phyloP scores from a whole-genome alignment of 2,329 filamentous ascomycete genomes.

The Diplodia intermedia region DNA sequence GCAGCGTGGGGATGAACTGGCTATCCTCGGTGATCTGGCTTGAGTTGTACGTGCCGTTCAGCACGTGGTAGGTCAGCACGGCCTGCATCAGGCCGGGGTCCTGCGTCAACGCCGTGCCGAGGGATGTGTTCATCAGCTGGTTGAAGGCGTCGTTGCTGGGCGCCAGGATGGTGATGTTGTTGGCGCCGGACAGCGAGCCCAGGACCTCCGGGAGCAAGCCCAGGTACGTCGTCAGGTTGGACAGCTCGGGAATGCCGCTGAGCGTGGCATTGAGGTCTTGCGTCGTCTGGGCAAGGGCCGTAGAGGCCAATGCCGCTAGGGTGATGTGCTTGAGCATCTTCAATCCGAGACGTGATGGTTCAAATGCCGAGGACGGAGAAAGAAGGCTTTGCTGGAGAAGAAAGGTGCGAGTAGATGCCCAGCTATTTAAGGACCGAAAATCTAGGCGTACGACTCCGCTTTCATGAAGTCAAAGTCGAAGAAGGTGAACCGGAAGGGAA shows the following conservation, averaged over 20 bases:
- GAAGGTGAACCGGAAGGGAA: neutral
- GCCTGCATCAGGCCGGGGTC: conserved; percentile 50
- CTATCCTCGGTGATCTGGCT: conserved; percentile 46
- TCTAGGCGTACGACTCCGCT: conserved; percentile 13
- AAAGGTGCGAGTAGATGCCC: neutral
- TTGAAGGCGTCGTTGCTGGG: conserved; percentile 61
- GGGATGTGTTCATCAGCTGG: conserved; percentile 48
- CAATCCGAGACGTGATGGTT: neutral
- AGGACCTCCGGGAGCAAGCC: conserved; percentile 47
- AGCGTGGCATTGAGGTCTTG: conserved; percentile 46
- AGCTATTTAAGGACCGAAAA: conserved; percentile 12
- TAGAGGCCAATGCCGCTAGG: conserved; percentile 46
- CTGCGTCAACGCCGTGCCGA: conserved; percentile 40
- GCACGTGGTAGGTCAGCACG: conserved; percentile 63
- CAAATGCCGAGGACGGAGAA: neutral
- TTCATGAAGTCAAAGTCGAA: neutral
- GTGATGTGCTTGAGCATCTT: conserved; percentile 51
- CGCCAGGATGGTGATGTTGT: conserved; percentile 65
- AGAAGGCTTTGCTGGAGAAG: neutral
- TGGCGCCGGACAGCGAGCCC: conserved; percentile 46
- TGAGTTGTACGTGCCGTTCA: conserved; percentile 59
- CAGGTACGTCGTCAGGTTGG: conserved; percentile 48
- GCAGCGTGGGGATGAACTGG: conserved; percentile 57
- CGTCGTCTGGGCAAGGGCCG: conserved; percentile 44
- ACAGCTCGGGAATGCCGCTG: conserved; percentile 43